A percentile compares a stretch with the other conserved stretches of the same genome.
These are phyloP conservation scores for Cladosporium sp. DNA, from an alignment of 2,329 filamentous ascomycete genomes.

Conservation along the genomic window DNA sequence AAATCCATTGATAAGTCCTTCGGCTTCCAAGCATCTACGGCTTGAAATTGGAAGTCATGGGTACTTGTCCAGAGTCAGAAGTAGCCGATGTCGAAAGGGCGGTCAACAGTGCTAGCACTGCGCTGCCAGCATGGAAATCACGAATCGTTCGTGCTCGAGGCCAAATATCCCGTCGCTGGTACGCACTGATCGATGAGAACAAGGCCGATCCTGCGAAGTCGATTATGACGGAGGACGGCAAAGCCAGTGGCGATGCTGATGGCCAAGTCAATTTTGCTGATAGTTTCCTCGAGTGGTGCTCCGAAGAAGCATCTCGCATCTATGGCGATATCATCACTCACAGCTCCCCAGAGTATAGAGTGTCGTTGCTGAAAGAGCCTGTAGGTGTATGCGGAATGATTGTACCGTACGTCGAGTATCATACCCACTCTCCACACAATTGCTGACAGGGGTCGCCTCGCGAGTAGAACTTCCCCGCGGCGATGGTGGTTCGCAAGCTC, in stretches of 20 bases:
- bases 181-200: constrained; percentile 73
- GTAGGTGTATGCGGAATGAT: constrained; percentile 24
- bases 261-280: constrained; percentile 22
- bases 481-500: too few species aligned
- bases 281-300: constrained; percentile 23
- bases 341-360: not conserved
- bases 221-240: constrained; percentile 53
- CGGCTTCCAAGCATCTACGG: constrained; percentile 25
- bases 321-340: constrained; percentile 14
- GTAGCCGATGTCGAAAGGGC: constrained; percentile 72
- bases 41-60: constrained; percentile 64
- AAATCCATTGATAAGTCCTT: constrained; percentile 30
- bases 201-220: constrained; percentile 74
- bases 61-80: constrained; percentile 79
- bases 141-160: constrained; percentile 70
- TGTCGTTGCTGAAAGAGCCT: constrained; percentile 20
- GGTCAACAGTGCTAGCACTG: constrained; percentile 73
- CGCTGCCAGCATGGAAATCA: constrained; percentile 66
- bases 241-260: constrained; percentile 20
- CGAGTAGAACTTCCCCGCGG: too few species aligned
- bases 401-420: not conserved
- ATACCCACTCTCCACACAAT: not conserved
- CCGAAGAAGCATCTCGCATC: constrained; percentile 18
- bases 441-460: not conserved
- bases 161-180: constrained; percentile 72